Evolutionary conservation across 2,329 filamentous ascomycete species (phyloP), one percentile per base, ranked within the genome.

Genomic region (Blastomyces emzantsi): DNA sequence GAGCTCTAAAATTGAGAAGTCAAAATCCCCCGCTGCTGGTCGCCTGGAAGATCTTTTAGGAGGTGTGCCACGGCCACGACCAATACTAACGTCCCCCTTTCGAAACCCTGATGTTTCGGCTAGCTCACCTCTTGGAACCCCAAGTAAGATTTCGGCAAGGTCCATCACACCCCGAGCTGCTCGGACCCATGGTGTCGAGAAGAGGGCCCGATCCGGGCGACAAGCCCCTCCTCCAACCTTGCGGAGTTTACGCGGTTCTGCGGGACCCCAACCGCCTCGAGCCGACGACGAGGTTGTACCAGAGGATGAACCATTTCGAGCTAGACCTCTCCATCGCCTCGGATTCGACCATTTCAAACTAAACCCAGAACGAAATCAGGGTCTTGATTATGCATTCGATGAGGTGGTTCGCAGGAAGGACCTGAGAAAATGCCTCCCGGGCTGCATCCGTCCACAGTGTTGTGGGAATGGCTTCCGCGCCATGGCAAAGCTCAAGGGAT

Each of bases 291-390:
- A 62, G 9, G 30, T 45, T 3, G 22, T n/a, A 11, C 63, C 63
- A 11, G 59, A 77, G 54, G 71, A 77, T 22, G 76, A 76, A 64
- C 78, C 79, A 1, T 80, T 90, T 19, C 85, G 90, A 59, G 73
- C 80, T 11, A 84, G 82, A 60, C 82, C 86, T 0, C 67, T 86
- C 2, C 76, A 80, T 0, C 78, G 82, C 43, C 81, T 96, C 15
- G 78, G 78, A 17, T 77, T 88, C 0, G 83, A 85, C 15, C 88
- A 96, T 74, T 97, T 96, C 79, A 93, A 88, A 72, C 80, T 94
- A 69, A 96, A 96, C 67, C 87, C 90, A 0, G 78, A 79, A 4
- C 82, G 80, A 68, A 93, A 92, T 67, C 82, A 88, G 52, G 89
- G 90, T 1, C 79, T 86, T 54, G 83, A 86, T 62, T 90, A 85